Conservation (phyloP, 305 asterid species). For the Solanum chacoense region DNA sequence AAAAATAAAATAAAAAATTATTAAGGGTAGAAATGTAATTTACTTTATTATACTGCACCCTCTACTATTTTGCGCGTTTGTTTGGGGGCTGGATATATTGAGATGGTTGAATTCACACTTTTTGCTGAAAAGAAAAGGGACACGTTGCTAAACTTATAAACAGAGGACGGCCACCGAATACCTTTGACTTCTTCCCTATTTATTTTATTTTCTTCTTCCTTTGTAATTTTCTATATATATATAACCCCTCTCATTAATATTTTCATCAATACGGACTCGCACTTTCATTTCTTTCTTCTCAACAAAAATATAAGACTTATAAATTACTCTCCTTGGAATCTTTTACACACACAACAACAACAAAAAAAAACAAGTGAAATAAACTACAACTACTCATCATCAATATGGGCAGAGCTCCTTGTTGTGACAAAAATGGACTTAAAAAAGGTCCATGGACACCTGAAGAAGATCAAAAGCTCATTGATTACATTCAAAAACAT, state of each 20-base stretch:
- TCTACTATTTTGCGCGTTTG: background rate
- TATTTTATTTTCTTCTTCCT: background rate
- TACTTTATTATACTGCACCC: background rate
- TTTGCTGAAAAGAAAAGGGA: slow-evolving; percentile 25
- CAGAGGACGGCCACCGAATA: slow-evolving; percentile 74
- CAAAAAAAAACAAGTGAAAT: background rate
- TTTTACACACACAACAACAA: background rate
- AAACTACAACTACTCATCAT: background rate
- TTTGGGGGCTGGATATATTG: background rate
- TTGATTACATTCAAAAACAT: slow-evolving; percentile 46
- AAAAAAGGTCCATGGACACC: slow-evolving; percentile 88
- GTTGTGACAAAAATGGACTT: slow-evolving; percentile 79
- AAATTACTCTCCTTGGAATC: background rate
- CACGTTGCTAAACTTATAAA: slow-evolving; percentile 63
- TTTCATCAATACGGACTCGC: slow-evolving; percentile 10
- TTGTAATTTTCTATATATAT: background rate
- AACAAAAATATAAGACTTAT: background rate
- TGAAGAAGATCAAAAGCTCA: slow-evolving; percentile 62
- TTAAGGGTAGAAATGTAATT: background rate
- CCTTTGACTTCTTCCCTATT: slow-evolving; percentile 31
- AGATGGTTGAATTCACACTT: slow-evolving; percentile 12
- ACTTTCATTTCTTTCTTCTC: background rate
- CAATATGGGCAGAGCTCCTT: slow-evolving; percentile 75
- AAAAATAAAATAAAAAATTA: background rate
- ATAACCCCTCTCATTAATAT: background rate